Evolutionary conservation across 2,329 filamentous ascomycete genomes (phyloP), one percentile per base, ranked within the genome.

Genomic region (Alternaria alternata): DNA sequence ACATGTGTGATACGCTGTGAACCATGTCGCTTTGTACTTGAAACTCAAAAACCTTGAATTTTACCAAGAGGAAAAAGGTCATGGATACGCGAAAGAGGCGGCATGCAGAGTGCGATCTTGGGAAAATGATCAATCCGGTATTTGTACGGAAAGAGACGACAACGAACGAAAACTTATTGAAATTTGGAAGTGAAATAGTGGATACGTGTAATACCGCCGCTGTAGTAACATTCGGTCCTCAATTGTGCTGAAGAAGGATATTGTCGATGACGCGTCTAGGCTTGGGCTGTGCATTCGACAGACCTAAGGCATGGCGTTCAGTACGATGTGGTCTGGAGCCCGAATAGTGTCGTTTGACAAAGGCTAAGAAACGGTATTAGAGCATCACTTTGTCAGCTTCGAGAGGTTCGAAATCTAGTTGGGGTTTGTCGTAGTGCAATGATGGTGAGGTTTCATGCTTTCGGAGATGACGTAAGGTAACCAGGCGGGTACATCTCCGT

Each of bases 381-480:
- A 11, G 8, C 8, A 5, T 20, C n/a, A 11, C 9, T 20, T 9
- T 7, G n/a, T 20, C n/a, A 39, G 8, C 7, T 11, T 39, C 36
- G 18, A 11, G 18, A 18, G 9, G 3, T 39, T 20, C n/a, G 6
- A 2, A 5, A n/a, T 18, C 38, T 39, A 8, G 7, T 20, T 7
- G 11, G 9, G 18, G 39, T 14, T 41, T 22, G 18, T 18, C 11
- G 24, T 18, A 39, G 16, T 8, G 7, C 7, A 8, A 38, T 4
- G 38, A 20, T 39, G 38, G 9, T 5, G 38, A 11, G n/a, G n/a
- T 20, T 39, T 39, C 2, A 8, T 4, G 38, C 7, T 39, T 4
- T 51, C 5, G 9, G 46, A 28, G 34, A 38, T 65, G 61, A 55
- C 61, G 61, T 56, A 56, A 63, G 32, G 26, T 43, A 38, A 34